Percentiles rank a stretch among this genome's conserved stretches.
These are phyloP conservation scores for Parietaria judaica DNA, from an alignment of 306 rosid species.

Conservation along the genomic window DNA sequence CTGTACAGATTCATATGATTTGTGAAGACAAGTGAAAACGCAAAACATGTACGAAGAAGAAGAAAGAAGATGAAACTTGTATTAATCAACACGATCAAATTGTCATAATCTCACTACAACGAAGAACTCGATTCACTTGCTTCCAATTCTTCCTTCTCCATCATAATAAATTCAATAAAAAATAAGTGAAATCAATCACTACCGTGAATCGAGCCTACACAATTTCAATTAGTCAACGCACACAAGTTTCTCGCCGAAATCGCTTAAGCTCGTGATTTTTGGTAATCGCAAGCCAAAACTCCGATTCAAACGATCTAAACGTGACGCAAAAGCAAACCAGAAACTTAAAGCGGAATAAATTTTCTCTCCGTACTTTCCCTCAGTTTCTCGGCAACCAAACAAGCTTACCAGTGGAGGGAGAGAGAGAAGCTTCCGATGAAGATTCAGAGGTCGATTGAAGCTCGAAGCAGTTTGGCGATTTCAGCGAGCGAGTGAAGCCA, in stretches of 20 bases:
- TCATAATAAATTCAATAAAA: no score
- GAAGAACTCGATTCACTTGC: no score
- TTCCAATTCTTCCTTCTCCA: no score
- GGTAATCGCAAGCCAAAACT: not conserved
- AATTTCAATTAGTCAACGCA: no score
- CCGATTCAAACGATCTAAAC: not conserved
- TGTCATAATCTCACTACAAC: no score
- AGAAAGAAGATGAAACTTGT: not conserved
- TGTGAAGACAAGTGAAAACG: no score
- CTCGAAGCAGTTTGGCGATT: not conserved
- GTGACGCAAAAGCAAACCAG: not conserved
- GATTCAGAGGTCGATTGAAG: not conserved
- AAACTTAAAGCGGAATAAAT: not conserved
- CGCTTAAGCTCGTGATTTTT: not conserved
- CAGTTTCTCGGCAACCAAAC: constrained; percentile 16
- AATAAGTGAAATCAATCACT: no score
- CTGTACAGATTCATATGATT: no score
- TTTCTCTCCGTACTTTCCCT: not conserved
- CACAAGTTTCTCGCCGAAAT: no score
- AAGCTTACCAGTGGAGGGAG: constrained; percentile 13
- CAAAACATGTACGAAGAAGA: not conserved
- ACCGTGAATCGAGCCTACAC: no score
- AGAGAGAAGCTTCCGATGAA: not conserved
- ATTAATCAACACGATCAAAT: no score
- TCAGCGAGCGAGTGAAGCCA: not conserved